These are phyloP conservation scores for Tuber aestivum DNA, from an alignment of 495 filamentous ascomycete species.

Conservation along the genomic window DNA sequence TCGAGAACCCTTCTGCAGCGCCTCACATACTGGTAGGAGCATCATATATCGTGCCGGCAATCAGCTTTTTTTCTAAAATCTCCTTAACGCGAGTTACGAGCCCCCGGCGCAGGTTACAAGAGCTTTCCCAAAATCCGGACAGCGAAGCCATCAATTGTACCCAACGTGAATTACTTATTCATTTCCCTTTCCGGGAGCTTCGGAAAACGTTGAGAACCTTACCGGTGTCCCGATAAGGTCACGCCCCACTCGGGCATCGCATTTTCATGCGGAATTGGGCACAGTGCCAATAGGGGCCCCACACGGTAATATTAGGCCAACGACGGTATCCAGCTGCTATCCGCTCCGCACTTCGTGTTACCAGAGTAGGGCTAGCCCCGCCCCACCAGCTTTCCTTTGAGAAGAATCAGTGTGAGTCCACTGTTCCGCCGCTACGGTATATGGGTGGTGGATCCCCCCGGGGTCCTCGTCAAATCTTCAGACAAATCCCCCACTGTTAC, in stretches of 20 bases:
- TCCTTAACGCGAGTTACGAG: neutral
- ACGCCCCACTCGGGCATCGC: neutral
- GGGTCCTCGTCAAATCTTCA: neutral
- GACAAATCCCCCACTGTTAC: neutral
- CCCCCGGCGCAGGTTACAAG: neutral
- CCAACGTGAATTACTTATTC: neutral
- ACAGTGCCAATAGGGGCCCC: neutral
- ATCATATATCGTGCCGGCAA: neutral
- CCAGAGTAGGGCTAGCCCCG: neutral
- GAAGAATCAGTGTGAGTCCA: too few species aligned
- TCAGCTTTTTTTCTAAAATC: neutral
- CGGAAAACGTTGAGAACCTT: neutral
- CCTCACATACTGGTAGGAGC: neutral
- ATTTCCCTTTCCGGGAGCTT: neutral
- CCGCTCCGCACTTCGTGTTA: neutral
- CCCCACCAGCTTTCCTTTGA: neutral
- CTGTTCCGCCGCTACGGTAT: neutral
- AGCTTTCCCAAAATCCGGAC: neutral
- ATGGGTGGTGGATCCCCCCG: neutral
- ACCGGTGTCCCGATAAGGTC: neutral
- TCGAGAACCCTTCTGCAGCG: neutral
- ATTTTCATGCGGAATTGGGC: neutral
- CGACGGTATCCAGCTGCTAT: neutral
- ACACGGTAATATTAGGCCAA: neutral
- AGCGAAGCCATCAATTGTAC: neutral